phyloP scores from a whole-genome alignment of 108 stramenopile genomes.

The Phaeodactylum tricornutum region DNA sequence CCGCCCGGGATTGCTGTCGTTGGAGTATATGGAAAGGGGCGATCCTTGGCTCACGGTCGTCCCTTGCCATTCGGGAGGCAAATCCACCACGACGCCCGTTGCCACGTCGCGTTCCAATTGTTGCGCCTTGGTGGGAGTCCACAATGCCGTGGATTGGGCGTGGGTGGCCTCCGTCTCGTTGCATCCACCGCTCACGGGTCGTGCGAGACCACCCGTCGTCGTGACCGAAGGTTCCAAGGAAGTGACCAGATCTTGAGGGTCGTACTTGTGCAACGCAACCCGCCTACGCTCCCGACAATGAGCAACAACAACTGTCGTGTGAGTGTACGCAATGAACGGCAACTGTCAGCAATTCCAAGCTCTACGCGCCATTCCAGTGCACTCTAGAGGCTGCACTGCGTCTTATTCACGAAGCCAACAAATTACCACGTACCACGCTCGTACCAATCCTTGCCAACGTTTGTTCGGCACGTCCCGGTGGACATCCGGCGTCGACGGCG shows the following conservation, averaged over 20 bases:
- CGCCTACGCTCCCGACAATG: conserved; percentile 26
- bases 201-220: too few relatives aligned
- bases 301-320: not conserved
- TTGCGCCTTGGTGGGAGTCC: too few relatives aligned
- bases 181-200: too few relatives aligned
- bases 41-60: too few relatives aligned
- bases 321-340: not conserved
- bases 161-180: too few relatives aligned
- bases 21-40: too few relatives aligned
- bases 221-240: too few relatives aligned
- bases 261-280: conserved; percentile 63
- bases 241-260: conserved; percentile 46
- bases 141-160: too few relatives aligned
- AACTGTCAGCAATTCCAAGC: not conserved
- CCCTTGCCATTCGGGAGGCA: too few relatives aligned
- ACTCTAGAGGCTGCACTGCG: not conserved
- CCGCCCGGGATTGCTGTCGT: too few relatives aligned
- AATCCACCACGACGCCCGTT: too few relatives aligned
- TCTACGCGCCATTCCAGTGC: not conserved
- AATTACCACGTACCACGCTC: conserved; percentile 66
- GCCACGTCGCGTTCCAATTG: too few relatives aligned
- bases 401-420: not conserved
- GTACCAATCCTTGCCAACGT: conserved; percentile 65
- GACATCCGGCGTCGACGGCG: conserved; percentile 70
- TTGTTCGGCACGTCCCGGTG: conserved; percentile 60